Evolutionary conservation across 192 early-diverging fungal genomes (phyloP).

Genomic region (Cladochytrium replicatum): DNA sequence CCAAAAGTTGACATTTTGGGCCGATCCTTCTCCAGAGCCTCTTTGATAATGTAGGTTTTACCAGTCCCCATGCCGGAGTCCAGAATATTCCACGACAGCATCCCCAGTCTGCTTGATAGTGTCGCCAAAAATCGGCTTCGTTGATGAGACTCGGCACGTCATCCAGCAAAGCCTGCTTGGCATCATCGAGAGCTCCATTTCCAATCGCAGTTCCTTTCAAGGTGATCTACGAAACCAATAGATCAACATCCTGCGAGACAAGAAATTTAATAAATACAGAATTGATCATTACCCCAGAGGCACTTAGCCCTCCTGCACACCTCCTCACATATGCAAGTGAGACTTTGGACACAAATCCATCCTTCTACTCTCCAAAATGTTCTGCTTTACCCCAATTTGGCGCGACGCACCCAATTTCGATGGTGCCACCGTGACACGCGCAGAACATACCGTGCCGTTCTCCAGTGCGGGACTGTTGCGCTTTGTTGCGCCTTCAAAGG

Average conservation of each 20-base stretch:
- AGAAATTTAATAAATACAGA: too few species aligned
- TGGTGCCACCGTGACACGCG: slow-evolving; percentile 76
- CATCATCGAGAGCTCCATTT: too few species aligned
- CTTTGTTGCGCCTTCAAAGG: slow-evolving; percentile 92
- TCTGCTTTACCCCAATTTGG: slow-evolving; percentile 69
- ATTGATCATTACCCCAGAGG: background rate
- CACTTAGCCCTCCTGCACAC: slow-evolving; percentile 23
- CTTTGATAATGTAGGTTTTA: too few species aligned
- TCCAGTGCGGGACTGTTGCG: slow-evolving; percentile 77
- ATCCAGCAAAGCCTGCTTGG: too few species aligned
- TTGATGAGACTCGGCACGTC: too few species aligned
- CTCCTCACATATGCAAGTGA: slow-evolving; percentile 66
- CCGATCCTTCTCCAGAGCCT: too few species aligned
- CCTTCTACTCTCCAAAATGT: slow-evolving; percentile 82
- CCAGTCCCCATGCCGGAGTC: too few species aligned
- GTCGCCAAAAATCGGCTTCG: too few species aligned
- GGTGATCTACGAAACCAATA: slow-evolving; percentile 55
- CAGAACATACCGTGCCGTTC: slow-evolving; percentile 72
- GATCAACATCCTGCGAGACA: too few species aligned
- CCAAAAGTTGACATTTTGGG: slow-evolving; percentile 61
- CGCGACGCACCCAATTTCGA: slow-evolving; percentile 88
- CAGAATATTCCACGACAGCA: too few species aligned
- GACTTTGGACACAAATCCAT: slow-evolving; percentile 66
- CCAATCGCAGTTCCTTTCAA: too few species aligned
- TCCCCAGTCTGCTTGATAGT: too few species aligned